Evolutionary conservation across 2,329 filamentous ascomycete species (phyloP).

Genomic region (Paramyrothecium sp.): DNA sequence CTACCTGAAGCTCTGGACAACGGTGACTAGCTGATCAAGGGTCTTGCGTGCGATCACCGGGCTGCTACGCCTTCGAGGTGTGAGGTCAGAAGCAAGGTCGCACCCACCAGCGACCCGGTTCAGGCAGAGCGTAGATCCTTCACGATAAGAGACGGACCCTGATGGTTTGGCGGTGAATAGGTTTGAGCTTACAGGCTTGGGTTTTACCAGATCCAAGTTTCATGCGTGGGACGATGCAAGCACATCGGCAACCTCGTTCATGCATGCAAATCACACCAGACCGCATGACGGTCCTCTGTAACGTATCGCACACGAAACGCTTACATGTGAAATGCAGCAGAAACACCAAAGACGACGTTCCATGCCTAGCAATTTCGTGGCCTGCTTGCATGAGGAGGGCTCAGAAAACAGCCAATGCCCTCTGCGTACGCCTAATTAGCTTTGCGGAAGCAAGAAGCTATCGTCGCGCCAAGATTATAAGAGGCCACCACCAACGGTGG

Average conservation of each 20-base stretch:
- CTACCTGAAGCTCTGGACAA: too few species aligned
- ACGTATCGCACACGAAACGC: too few species aligned
- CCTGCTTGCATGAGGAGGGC: too few species aligned
- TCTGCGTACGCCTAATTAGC: too few species aligned
- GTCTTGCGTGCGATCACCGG: background rate
- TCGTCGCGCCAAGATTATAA: background rate
- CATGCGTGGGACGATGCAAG: background rate
- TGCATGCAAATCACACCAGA: background rate
- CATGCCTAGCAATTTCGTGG: background rate
- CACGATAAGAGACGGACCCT: background rate
- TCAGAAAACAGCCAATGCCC: too few species aligned
- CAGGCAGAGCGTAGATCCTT: too few species aligned
- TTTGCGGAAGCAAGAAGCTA: background rate
- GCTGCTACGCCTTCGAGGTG: background rate
- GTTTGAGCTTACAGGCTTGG: background rate
- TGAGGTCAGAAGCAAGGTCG: too few species aligned
- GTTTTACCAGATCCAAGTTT: background rate
- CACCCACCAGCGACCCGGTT: too few species aligned
- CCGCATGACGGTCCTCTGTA: background rate
- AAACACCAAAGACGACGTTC: too few species aligned
- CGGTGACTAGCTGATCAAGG: too few species aligned
- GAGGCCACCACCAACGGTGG: background rate
- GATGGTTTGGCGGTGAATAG: background rate
- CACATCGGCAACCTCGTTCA: background rate
- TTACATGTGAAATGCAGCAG: too few species aligned